Evolutionary conservation across 768 basidiomycete genomes (phyloP).

Genomic region (Rhodosporidiobolus odoratus): DNA sequence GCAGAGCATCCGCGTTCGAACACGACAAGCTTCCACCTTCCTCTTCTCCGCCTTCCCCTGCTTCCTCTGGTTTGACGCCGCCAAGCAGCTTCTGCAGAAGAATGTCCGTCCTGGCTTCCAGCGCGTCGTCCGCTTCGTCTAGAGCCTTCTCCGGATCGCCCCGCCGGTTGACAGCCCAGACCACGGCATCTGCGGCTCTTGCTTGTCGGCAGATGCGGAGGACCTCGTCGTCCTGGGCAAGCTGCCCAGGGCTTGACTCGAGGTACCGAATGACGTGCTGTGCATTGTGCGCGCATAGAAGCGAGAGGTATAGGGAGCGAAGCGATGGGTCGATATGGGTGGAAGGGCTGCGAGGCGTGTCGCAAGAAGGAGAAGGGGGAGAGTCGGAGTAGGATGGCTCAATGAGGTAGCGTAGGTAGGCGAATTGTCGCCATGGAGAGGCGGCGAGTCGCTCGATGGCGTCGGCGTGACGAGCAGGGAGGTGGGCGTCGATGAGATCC

Average conservation of each 20-base stretch:
- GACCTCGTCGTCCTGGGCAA: slow-evolving; percentile 4
- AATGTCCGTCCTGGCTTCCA: slow-evolving; percentile 41
- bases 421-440: slow-evolving; percentile 58
- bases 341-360: slow-evolving; percentile 39
- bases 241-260: background rate
- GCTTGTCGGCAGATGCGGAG: slow-evolving; percentile 59
- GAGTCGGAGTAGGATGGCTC: slow-evolving; percentile 49
- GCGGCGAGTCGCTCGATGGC: slow-evolving; percentile 57
- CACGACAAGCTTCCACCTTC: too few species aligned
- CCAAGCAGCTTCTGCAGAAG: slow-evolving; percentile 16
- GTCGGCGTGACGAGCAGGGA: slow-evolving; percentile 61
- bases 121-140: slow-evolving; percentile 55
- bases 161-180: slow-evolving; percentile 70
- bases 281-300: slow-evolving; percentile 70
- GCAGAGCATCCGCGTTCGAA: slow-evolving; percentile 2
- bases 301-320: slow-evolving; percentile 60
- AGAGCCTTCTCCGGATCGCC: slow-evolving; percentile 65
- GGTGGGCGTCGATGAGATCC: slow-evolving; percentile 61
- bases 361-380: background rate
- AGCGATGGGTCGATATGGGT: slow-evolving; percentile 51
- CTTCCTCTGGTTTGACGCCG: background rate
- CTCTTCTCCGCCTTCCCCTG: background rate
- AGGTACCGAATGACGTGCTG: slow-evolving; percentile 54
- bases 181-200: slow-evolving; percentile 65
- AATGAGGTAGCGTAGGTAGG: slow-evolving; percentile 71